Base-by-base conservation (phyloP, 495 filamentous ascomycete species). In the Chaetomium tenue region DNA sequence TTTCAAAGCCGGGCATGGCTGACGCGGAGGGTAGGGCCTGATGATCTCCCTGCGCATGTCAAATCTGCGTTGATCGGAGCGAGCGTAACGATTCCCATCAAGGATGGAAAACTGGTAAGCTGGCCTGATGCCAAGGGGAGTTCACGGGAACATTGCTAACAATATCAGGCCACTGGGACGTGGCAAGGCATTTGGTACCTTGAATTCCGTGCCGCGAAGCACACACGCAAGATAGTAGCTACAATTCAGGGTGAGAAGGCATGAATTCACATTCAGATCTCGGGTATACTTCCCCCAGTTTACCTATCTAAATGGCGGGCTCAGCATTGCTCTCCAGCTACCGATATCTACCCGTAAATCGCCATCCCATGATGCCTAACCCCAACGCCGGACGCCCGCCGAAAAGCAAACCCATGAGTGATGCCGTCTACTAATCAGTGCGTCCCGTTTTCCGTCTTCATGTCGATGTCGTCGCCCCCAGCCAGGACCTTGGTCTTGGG, bases 121-220 rank as follows among this genome's bases (percentile, higher is more conserved):
- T 40, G 13, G 7, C 54, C 2, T 12, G 22, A 42, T 40, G 15
- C n/a, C 12, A 28, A 28, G 39, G n/a, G 15, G 7, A 25, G 54
- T 6, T 15, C 20, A 37, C 44, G 5, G 6, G 26, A 1, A 39
- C 42, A 22, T n/a, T 0, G 53, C 62, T 68, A 22, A 68, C 57
- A 13, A 1, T 22, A 26, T 9, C 20, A 68, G 78, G 74, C 73
- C 1, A 83, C 78, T 8, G 83, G 83, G 12, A 86, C 82, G 13
- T 87, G 86, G 89, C 87, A 90, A 75, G 92, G 94, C 0, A 91
- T 98, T 61, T 98, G 92, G 92, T 93, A 93, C 73, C 74, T 97
- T 68, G 94, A 98, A 76, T 98, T 98, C 74, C 80, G 94, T 63
- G 84, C 84, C 3, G 78, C 79, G 58, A 90, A 83, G 66, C 93